These are phyloP conservation scores for Aspergillus ellipticus DNA, from an alignment of 495 filamentous ascomycete species.

Conservation along the genomic window DNA sequence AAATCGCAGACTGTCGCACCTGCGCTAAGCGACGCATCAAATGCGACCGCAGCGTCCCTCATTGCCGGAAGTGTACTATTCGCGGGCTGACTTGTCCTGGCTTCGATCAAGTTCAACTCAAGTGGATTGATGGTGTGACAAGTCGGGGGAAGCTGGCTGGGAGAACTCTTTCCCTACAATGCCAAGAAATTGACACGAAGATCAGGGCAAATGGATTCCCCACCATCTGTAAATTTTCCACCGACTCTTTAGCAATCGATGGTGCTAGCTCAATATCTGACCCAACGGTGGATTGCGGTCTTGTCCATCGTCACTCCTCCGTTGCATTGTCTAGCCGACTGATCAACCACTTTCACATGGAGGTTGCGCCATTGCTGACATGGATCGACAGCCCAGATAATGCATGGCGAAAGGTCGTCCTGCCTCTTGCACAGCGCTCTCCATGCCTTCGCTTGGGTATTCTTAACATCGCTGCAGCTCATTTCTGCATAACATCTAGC, in stretches of 20 bases:
- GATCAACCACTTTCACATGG: conserved; percentile 13
- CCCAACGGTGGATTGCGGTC: background rate
- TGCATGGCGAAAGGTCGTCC: conserved; percentile 16
- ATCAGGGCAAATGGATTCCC: background rate
- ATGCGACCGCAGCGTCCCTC: conserved; percentile 20
- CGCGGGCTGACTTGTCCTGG: conserved; percentile 16
- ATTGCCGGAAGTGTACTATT: conserved; percentile 17
- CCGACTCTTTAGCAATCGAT: background rate
- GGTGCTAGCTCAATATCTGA: background rate
- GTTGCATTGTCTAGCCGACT: conserved; percentile 10
- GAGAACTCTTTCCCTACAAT: too few relatives aligned
- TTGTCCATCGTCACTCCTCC: conserved; percentile 5
- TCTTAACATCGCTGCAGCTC: conserved; percentile 17
- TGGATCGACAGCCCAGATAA: conserved; percentile 21
- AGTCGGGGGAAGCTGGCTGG: conserved; percentile 1
- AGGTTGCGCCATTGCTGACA: conserved; percentile 14
- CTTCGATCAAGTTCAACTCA: conserved; percentile 12
- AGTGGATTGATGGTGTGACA: conserved; percentile 15
- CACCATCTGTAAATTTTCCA: conserved; percentile 2
- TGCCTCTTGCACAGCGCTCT: conserved; percentile 6
- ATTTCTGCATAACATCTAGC: conserved; percentile 15
- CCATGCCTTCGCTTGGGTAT: conserved; percentile 15
- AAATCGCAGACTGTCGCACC: conserved; percentile 3
- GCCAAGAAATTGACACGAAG: background rate
- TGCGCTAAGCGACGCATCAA: conserved; percentile 22